Conservation (phyloP, 1,284 basidiomycete genomes). For the Omphalotus olearius region DNA sequence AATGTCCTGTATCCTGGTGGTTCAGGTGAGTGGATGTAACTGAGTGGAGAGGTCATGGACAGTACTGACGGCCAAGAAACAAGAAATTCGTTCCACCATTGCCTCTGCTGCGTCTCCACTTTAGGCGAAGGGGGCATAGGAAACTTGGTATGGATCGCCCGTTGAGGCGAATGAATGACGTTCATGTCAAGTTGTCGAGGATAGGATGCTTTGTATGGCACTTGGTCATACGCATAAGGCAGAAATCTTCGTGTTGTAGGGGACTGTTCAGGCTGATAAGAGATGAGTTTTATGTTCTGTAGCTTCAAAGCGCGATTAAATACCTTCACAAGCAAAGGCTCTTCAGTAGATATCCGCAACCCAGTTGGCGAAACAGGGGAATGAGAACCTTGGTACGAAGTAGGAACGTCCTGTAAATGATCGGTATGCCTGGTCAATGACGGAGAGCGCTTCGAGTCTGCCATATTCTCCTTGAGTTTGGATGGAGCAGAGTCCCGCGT, state of each 20-base stretch:
- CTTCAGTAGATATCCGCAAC: constrained; percentile 25
- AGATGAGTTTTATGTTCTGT: constrained; percentile 1
- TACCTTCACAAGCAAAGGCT: constrained; percentile 23
- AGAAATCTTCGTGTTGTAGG: constrained; percentile 8
- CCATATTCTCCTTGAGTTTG: constrained; percentile 30
- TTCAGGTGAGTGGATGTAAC: constrained; percentile 5
- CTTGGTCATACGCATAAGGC: constrained; percentile 28
- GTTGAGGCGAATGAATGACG: constrained; percentile 23
- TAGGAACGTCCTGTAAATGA: constrained; percentile 17
- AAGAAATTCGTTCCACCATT: constrained; percentile 65
- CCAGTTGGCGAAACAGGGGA: constrained; percentile 22
- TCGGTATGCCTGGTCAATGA: constrained; percentile 15
- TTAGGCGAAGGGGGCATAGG: constrained; percentile 35
- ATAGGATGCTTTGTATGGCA: constrained; percentile 29
- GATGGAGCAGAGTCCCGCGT: constrained; percentile 25
- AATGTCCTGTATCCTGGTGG: constrained; percentile 46
- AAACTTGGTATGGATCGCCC: constrained; percentile 28
- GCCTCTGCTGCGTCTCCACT: constrained; percentile 40
- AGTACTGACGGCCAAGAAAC: constrained; percentile 39
- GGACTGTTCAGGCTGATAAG: constrained; percentile 3
- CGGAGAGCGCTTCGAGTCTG: constrained; percentile 26
- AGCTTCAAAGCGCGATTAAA: not conserved
- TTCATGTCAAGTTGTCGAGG: constrained; percentile 33
- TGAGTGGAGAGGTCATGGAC: not conserved
- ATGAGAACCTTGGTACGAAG: constrained; percentile 20